Base-by-base conservation (phyloP, 257 asterid genomes). In the Verbena officinalis region DNA sequence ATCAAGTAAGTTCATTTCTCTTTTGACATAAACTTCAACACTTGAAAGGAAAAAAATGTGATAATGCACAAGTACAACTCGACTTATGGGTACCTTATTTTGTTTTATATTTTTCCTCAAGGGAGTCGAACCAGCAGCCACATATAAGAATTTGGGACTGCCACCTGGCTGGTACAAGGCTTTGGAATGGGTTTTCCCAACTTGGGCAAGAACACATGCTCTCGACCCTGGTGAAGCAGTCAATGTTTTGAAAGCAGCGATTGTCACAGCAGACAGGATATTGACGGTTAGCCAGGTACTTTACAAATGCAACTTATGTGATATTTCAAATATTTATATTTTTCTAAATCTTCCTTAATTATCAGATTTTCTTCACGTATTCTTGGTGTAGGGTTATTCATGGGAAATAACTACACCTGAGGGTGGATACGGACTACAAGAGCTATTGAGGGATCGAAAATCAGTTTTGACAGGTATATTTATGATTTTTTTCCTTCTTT, bases 141-240 rank as follows among this genome's bases (percentile, higher is more conserved):
- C 96, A 5, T 94, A 74, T 77, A 60, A 58, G 49, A 84, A 86
- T 73, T 56, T 94, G 59, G 99, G 99, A 68, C 66, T 94, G 68
- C 96, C 99, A 11, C 76, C 81, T 14, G 93, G 83, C 34, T 94
- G 99, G 99, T 94, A 94, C 75, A 88, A 83, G 70, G 96, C 99
- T 7, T 65, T 94, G 70, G 99, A 85, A 77, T 94, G 97, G 96
- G 84, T 94, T 17, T 94, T 90, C 42, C 99, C 99, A 34, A 88
- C 89, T 4, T 90, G 99, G 99, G 96, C 99, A 7, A 84, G 99
- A 67, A 78, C 87, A 3, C 99, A 94, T 63, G 99, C 99, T 52
- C 90, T 94, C 17, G 97, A 90, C 71, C 94, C 96, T n/a, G 99
- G 99, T 40, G 96, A 87, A 83, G 95, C 99, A 0, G 97, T 94